Evolutionary conservation across 2,329 filamentous ascomycete species (phyloP), one percentile per base, ranked within the genome.

Genomic region (Tolypocladium pustulatum): DNA sequence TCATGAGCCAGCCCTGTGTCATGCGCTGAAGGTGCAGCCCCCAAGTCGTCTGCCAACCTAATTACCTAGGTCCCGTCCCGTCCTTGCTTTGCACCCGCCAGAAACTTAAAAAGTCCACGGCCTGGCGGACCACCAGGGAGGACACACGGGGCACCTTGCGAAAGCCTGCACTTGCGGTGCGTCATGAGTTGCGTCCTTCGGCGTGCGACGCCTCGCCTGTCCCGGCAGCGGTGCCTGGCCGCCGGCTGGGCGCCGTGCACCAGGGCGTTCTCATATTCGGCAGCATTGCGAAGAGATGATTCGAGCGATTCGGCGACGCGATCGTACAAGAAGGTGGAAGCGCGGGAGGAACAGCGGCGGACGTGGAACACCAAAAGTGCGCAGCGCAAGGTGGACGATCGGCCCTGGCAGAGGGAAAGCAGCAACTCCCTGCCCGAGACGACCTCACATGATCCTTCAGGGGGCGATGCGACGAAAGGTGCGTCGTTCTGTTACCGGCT

Each of bases 391-490:
- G 85, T 87, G 62, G 75, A 81, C 55, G 76, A 82, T 55, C 79
- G 84, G 38, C 86, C 86, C 64, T 89, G 86, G 86, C 83, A 85
- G 62, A 77, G 85, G 20, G 79, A 87, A 62, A 82, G 84, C 4
- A 81, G 81, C 57, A 63, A 69, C 74, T 79, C 62, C 52, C 66
- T 72, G 57, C 69, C 72, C 10, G 67, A 72, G 1, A 69, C 68
- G 17, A 65, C 41, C 40, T 70, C 61, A 49, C 69, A 67, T 59
- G 59, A 67, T 58, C 61, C 66, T 20, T 55, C 65, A n/a, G 40
- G 58, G 32, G 61, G 66, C 51, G 62, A 70, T 62, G 51, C 60
- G 36, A 68, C 65, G 15, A 72, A 72, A 64, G 75, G 74, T 32
- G 27, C 46, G 46, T n/a, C 27, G 27, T 12, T 72, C 60, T 36